These are phyloP conservation scores for Penicillium antarcticum DNA, from an alignment of 495 filamentous ascomycete species.

Conservation along the genomic window DNA sequence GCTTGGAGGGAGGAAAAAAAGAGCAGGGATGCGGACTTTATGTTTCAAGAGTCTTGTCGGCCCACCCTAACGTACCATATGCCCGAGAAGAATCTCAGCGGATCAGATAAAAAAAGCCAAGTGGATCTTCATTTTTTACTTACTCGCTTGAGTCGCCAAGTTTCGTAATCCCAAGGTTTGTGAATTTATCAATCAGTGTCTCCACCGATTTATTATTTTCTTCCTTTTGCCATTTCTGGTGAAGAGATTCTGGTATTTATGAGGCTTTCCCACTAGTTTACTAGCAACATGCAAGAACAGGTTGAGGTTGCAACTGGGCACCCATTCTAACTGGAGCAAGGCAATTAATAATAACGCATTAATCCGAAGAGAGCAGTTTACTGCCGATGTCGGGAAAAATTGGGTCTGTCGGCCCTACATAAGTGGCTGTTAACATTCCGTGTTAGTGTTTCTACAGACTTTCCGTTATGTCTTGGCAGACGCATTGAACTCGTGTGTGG, in stretches of 20 bases:
- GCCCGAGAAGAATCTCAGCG: constrained; percentile 8
- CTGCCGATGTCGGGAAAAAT: constrained; percentile 20
- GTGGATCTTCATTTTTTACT: constrained; percentile 12
- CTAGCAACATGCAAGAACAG: background rate
- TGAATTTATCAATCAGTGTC: constrained; percentile 29
- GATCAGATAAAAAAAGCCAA: constrained; percentile 29
- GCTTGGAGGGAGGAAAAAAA: background rate
- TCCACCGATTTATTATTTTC: constrained; percentile 4
- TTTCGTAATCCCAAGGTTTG: background rate
- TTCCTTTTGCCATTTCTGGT: background rate
- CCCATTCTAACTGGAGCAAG: no score
- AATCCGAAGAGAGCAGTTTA: background rate
- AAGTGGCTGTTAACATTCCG: no score
- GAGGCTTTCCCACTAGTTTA: background rate
- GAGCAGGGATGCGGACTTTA: constrained; percentile 2
- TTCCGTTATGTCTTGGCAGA: constrained; percentile 1
- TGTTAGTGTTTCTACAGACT: no score
- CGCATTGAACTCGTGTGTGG: constrained; percentile 6
- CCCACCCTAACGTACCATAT: background rate
- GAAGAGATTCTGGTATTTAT: background rate
- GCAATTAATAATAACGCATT: background rate
- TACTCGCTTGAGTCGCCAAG: constrained; percentile 14
- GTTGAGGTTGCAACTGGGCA: no score
- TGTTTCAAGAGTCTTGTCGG: background rate
- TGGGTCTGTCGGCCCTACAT: background rate